Evolutionary conservation across 2,329 filamentous ascomycete species (phyloP).

Genomic region (Fusarium temperatum): DNA sequence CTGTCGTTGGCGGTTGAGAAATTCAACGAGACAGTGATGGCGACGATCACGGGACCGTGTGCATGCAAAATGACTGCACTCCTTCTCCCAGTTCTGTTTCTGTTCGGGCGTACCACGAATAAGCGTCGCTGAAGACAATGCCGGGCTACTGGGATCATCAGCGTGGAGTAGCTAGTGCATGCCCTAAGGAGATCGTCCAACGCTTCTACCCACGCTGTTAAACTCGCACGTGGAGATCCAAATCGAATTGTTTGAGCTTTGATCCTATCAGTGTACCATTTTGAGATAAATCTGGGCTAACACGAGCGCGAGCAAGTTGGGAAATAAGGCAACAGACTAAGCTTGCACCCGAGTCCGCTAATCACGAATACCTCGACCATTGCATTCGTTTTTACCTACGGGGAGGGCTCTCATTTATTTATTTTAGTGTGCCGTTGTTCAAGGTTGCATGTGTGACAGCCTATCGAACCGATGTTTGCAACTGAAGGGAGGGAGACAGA

Average conservation of each 20-base stretch:
- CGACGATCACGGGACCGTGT: slow-evolving; percentile 27
- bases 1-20: slow-evolving; percentile 24
- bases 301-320: background rate
- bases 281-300: slow-evolving; percentile 1
- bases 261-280: slow-evolving; percentile 11
- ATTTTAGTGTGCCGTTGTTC: background rate
- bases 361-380: background rate
- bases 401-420: background rate
- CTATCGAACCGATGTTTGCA: background rate
- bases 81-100: slow-evolving; percentile 10
- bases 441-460: slow-evolving; percentile 3
- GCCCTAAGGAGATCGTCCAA: slow-evolving; percentile 26
- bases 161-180: slow-evolving; percentile 24
- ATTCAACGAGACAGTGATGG: slow-evolving; percentile 10
- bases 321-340: slow-evolving; percentile 5
- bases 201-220: slow-evolving; percentile 30
- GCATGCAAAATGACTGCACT: slow-evolving; percentile 28
- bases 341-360: background rate
- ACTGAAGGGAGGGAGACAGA: background rate
- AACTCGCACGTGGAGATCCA: slow-evolving; percentile 27
- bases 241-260: slow-evolving; percentile 14
- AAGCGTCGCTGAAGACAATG: slow-evolving; percentile 7
- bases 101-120: slow-evolving; percentile 12
- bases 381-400: background rate
- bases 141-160: slow-evolving; percentile 21